Conservation (phyloP, 176 grass and related monocot species). For the Phragmites australis region DNA sequence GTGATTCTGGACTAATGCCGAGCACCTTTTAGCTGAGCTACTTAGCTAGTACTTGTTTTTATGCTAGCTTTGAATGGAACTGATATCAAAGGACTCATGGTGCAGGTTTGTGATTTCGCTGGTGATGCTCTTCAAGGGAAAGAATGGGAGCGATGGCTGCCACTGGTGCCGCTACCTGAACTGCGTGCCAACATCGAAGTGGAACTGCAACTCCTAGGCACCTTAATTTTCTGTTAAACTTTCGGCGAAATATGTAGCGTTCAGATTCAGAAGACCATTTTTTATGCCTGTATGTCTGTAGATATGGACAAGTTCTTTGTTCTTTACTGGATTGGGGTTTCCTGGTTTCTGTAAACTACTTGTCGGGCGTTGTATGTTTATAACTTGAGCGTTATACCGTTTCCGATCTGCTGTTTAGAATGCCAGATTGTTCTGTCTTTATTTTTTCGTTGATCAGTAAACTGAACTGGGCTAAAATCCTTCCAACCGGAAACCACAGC, state of each 20-base stretch:
- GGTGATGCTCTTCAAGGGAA: conserved; percentile 92
- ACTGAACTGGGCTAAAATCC: accelerated
- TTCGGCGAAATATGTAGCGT: conserved; percentile 20
- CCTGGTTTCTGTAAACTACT: conserved; percentile 29
- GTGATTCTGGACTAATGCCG: neutral
- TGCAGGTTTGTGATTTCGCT: conserved; percentile 71
- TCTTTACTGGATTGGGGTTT: conserved; percentile 23
- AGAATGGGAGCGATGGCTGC: conserved; percentile 86
- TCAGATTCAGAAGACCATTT: conserved; percentile 37
- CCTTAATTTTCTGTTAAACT: conserved; percentile 13
- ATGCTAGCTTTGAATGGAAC: neutral
- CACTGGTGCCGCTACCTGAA: conserved; percentile 97
- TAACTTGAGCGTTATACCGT: neutral
- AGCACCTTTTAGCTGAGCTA: neutral
- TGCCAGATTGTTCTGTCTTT: neutral
- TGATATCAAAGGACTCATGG: neutral
- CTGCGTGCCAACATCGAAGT: conserved; percentile 90
- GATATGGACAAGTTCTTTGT: conserved; percentile 46
- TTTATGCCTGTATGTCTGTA: conserved; percentile 52
- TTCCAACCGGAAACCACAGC: too few species aligned
- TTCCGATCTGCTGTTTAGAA: neutral
- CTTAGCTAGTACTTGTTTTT: neutral
- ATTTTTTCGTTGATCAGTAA: too few species aligned
- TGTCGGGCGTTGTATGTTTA: conserved; percentile 1
- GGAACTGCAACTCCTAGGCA: conserved; percentile 68